Percentiles rank a stretch among this genome's conserved stretches.
phyloP scores from a whole-genome alignment of 139 green algal species.

The Picochlorum sp. region DNA sequence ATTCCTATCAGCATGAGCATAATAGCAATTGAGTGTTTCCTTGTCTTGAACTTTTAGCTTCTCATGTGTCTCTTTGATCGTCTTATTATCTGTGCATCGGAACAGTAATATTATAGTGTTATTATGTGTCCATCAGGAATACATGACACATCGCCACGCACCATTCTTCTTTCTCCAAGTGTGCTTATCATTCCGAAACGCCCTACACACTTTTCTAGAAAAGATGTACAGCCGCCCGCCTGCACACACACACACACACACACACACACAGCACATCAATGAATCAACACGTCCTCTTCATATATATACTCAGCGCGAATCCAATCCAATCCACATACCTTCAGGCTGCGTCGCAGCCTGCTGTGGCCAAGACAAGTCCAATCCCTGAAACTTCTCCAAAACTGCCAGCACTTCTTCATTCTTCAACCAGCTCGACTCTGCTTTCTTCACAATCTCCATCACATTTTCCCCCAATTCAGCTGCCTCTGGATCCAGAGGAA shows the following conservation, averaged over 20 bases:
- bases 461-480: not conserved
- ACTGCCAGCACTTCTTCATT: constrained; percentile 30
- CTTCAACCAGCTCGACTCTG: constrained; percentile 23
- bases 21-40: constrained; percentile 73
- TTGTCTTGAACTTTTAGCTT: constrained; percentile 65
- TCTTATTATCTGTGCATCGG: constrained; percentile 46
- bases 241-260: constrained; percentile 18
- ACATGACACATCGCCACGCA: constrained; percentile 1
- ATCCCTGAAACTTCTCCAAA: constrained; percentile 7
- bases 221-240: constrained; percentile 60
- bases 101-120: not conserved
- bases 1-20: constrained; percentile 48
- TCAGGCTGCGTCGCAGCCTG: constrained; percentile 17
- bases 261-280: not conserved
- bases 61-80: constrained; percentile 68
- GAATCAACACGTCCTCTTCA: not conserved
- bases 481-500: not conserved
- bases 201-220: constrained; percentile 44
- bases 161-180: constrained; percentile 62
- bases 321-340: constrained; percentile 11
- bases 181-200: constrained; percentile 66
- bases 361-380: constrained; percentile 9
- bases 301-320: not conserved
- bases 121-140: not conserved
- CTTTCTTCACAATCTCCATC: constrained; percentile 18